phyloP scores from a whole-genome alignment of 1,284 basidiomycete genomes.

The Chiua sp. region DNA sequence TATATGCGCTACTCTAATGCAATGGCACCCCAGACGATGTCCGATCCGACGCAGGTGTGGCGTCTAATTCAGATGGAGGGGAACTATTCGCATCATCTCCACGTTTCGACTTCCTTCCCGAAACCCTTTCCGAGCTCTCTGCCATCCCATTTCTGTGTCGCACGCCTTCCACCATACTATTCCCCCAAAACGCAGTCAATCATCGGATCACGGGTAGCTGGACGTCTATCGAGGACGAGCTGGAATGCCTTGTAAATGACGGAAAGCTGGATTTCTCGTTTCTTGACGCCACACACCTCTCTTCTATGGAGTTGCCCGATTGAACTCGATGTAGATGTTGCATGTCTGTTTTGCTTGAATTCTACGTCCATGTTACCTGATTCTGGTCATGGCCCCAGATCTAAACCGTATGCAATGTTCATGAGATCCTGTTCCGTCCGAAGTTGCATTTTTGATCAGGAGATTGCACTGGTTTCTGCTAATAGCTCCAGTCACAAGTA shows the following conservation, averaged over 20 bases:
- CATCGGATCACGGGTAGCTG: conserved; percentile 9
- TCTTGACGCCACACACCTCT: conserved; percentile 26
- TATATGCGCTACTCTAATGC: conserved; percentile 27
- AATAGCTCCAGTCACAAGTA: too few relatives aligned
- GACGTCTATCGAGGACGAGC: conserved; percentile 28
- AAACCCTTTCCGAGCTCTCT: conserved; percentile 31
- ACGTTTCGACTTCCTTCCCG: conserved; percentile 20
- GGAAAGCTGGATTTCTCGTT: conserved; percentile 36
- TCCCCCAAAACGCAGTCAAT: not conserved
- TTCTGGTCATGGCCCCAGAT: not conserved
- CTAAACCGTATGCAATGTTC: not conserved
- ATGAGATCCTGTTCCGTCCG: not conserved
- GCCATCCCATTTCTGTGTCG: conserved; percentile 39
- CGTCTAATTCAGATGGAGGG: not conserved
- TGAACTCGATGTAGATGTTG: conserved; percentile 3
- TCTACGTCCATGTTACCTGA: not conserved
- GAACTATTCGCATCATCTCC: not conserved
- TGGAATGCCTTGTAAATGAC: conserved; percentile 25
- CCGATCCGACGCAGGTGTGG: not conserved
- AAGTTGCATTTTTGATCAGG: not conserved
- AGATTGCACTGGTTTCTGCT: too few relatives aligned
- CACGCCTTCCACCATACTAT: conserved; percentile 22
- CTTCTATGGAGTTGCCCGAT: conserved; percentile 19
- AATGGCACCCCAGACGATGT: conserved; percentile 12
- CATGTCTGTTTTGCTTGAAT: conserved; percentile 7